phyloP scores from a whole-genome alignment of 163 green algal genomes.

The Scenedesmus sp. region DNA sequence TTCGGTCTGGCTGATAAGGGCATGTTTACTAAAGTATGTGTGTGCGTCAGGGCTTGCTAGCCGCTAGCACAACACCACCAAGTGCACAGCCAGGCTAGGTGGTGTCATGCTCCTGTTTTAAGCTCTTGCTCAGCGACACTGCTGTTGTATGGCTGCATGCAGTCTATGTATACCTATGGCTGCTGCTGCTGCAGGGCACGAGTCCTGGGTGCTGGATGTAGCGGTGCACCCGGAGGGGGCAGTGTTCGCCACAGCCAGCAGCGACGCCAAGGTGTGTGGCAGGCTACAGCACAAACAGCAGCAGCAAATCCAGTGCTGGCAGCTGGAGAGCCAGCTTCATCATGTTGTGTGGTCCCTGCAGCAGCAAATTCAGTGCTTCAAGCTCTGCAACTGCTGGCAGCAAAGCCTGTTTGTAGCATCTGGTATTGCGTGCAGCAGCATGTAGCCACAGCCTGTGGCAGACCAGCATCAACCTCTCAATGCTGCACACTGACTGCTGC shows the following conservation, averaged over 20 bases:
- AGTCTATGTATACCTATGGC: not conserved
- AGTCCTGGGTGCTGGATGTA: slow-evolving; percentile 93
- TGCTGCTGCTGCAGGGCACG: slow-evolving; percentile 81
- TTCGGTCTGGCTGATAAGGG: too few relatives aligned
- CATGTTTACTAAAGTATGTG: too few relatives aligned
- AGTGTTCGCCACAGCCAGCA: slow-evolving; percentile 81
- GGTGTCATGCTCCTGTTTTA: too few relatives aligned
- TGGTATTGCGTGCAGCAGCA: not conserved
- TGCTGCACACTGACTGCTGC: not conserved
- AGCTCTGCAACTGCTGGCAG: not conserved
- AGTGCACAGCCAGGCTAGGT: too few relatives aligned
- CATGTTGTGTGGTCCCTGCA: not conserved
- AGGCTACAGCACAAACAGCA: not conserved
- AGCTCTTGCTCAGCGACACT: not conserved
- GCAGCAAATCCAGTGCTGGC: not conserved
- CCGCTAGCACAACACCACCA: too few relatives aligned
- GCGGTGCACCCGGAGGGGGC: slow-evolving; percentile 77
- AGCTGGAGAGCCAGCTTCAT: not conserved
- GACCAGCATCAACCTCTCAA: not conserved
- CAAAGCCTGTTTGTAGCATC: not conserved
- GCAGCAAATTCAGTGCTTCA: not conserved
- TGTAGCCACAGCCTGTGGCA: not conserved
- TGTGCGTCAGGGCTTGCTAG: too few relatives aligned
- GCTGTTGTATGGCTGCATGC: not conserved
- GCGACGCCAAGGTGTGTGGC: slow-evolving; percentile 81